Base-by-base conservation (phyloP, 1,284 basidiomycete species). In the Kwoniella shivajii region DNA sequence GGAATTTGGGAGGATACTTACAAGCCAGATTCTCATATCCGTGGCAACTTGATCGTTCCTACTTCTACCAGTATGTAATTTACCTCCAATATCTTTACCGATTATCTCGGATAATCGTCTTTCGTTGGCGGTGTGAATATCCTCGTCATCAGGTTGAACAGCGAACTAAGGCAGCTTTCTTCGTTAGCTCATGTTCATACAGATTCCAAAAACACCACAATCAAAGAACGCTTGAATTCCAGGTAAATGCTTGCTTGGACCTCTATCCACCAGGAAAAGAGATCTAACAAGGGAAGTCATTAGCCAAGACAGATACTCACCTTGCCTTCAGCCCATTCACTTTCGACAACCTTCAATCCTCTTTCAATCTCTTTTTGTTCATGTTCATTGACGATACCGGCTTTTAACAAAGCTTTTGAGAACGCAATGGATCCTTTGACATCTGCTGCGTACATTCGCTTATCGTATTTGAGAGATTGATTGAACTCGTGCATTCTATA, bases 41-140 rank as follows among this genome's bases (percentile, higher is more conserved):
- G 95, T 99, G 4, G 93, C 93, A 59, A 97, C 94, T 78, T 99
- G 95, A 76, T 99, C 95, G 77, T 99, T 99, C 53, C 95, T 84
- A 59, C 90, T 94, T 57, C 95, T 86, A 42, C 95, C 95, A 0
- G 95, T 99, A 77, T 99, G 95, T 38, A 96, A 81, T 78, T 95
- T 96, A 7, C 92, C 92, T 22, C 90, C 90, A 11, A 93, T 84
- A 43, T 77, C 76, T 22, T 88, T 82, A 0, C 95, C 95, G 57
- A 98, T 92, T 57, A 98, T 80, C 80, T 99, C 95, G 64, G 87
- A 91, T 66, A 99, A 79, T 31, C 95, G 84, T 54, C 95, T 88
- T 78, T 98, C 95, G 73, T 98, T 99, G 56, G 95, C 95, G n/a
- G 95, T 99, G 77, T 98, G 95, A 59, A 99, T 98, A 73, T 99